phyloP scores from a whole-genome alignment of 192 early-diverging fungal genomes.

The Linnemannia hyalina region DNA sequence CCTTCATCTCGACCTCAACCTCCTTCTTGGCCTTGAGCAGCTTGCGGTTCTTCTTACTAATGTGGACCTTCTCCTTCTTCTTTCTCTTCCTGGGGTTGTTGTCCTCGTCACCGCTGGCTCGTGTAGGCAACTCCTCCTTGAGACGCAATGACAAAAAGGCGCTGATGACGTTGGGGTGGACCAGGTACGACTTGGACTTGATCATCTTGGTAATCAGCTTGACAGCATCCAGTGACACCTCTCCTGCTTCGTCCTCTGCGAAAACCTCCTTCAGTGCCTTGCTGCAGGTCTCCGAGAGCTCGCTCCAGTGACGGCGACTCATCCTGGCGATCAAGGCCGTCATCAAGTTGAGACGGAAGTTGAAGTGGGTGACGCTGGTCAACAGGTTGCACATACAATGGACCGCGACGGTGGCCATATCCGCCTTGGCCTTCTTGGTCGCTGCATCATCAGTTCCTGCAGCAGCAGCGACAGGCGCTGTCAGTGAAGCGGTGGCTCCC shows the following conservation, averaged over 20 bases:
- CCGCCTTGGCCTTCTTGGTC: slow-evolving; percentile 35
- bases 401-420: slow-evolving; percentile 72
- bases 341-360: slow-evolving; percentile 93
- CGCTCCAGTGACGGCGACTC: slow-evolving; percentile 60
- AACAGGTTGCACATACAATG: slow-evolving; percentile 89
- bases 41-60: slow-evolving; percentile 81
- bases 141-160: slow-evolving; percentile 87
- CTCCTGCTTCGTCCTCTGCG: slow-evolving; percentile 87
- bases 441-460: slow-evolving; percentile 25
- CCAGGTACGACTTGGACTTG: slow-evolving; percentile 82
- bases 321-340: slow-evolving; percentile 85
- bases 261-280: slow-evolving; percentile 86
- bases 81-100: slow-evolving; percentile 64
- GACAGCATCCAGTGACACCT: slow-evolving; percentile 88
- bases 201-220: slow-evolving; percentile 88
- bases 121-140: slow-evolving; percentile 81
- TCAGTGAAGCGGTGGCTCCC: slow-evolving; percentile 26
- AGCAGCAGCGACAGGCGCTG: slow-evolving; percentile 27
- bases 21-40: slow-evolving; percentile 77
- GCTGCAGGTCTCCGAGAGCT: slow-evolving; percentile 79
- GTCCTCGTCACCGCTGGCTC: slow-evolving; percentile 67
- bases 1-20: slow-evolving; percentile 85
- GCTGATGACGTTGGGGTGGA: slow-evolving; percentile 77
- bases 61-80: slow-evolving; percentile 67
- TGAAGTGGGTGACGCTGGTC: slow-evolving; percentile 91